Conservation (phyloP, 805 yeast species). For the Naumovozyma castellii region DNA sequence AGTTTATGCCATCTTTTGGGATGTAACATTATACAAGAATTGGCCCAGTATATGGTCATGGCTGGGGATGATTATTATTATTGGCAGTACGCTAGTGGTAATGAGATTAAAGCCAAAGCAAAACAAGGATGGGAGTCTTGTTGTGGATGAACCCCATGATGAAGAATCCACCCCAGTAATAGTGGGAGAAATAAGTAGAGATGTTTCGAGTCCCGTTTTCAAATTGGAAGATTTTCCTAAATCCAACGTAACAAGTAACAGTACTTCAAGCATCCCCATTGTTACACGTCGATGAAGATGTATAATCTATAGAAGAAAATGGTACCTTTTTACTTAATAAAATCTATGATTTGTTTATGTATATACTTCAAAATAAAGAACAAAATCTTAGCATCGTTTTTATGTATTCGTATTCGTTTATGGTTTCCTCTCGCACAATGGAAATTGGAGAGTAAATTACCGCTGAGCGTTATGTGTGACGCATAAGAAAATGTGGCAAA, state of each 20-base stretch:
- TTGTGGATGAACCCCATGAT: background rate
- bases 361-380: too few species aligned
- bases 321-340: too few species aligned
- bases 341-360: too few species aligned
- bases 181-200: background rate
- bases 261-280: background rate
- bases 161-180: background rate
- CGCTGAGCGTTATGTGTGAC: too few species aligned
- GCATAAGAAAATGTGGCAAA: background rate
- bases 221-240: background rate
- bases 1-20: slow-evolving; percentile 72
- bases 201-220: background rate
- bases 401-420: too few species aligned
- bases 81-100: slow-evolving; percentile 54
- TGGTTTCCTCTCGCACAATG: too few species aligned
- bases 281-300: background rate
- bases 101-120: slow-evolving; percentile 39
- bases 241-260: background rate
- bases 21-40: slow-evolving; percentile 60
- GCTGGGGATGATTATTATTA: slow-evolving; percentile 59
- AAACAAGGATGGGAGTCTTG: background rate
- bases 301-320: background rate
- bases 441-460: too few species aligned
- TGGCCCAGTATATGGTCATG: slow-evolving; percentile 61
- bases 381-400: too few species aligned